phyloP scores from a whole-genome alignment of 2,329 filamentous ascomycete species.

The Lachnellula occidentalis region DNA sequence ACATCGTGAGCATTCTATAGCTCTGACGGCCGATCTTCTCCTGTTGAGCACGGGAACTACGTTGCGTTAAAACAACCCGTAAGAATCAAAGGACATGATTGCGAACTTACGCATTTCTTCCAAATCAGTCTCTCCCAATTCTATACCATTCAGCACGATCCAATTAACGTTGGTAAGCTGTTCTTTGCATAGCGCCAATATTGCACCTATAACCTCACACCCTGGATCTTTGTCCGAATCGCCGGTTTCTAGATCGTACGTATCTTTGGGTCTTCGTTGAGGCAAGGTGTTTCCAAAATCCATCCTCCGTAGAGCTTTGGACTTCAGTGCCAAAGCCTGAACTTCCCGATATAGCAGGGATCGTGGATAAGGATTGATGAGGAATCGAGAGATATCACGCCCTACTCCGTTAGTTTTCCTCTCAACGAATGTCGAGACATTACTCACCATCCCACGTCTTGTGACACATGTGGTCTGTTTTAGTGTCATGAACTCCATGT shows the following conservation, averaged over 20 bases:
- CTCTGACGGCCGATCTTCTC: constrained; percentile 57
- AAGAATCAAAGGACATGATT: neutral
- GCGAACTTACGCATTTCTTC: constrained; percentile 40
- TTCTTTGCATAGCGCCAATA: constrained; percentile 62
- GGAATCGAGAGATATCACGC: constrained; percentile 15
- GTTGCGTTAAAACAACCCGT: neutral
- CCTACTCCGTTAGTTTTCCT: constrained; percentile 26
- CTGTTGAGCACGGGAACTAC: constrained; percentile 64
- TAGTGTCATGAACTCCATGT: constrained; percentile 55
- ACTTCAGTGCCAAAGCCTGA: constrained; percentile 61
- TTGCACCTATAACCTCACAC: constrained; percentile 63
- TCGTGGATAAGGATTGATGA: constrained; percentile 29
- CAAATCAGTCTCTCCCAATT: constrained; percentile 64
- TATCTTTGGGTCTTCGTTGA: constrained; percentile 41
- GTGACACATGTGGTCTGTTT: constrained; percentile 56
- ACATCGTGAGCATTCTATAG: constrained; percentile 62
- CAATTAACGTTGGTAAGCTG: constrained; percentile 66
- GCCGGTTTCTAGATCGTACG: constrained; percentile 39
- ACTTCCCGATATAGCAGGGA: constrained; percentile 64
- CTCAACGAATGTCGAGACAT: constrained; percentile 47
- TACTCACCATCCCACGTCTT: constrained; percentile 53
- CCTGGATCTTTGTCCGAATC: constrained; percentile 51
- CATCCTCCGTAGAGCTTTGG: constrained; percentile 54
- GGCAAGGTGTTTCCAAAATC: constrained; percentile 61
- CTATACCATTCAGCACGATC: constrained; percentile 63